Evolutionary conservation across 805 yeast genomes (phyloP).

Genomic region (Peterozyma toletana): DNA sequence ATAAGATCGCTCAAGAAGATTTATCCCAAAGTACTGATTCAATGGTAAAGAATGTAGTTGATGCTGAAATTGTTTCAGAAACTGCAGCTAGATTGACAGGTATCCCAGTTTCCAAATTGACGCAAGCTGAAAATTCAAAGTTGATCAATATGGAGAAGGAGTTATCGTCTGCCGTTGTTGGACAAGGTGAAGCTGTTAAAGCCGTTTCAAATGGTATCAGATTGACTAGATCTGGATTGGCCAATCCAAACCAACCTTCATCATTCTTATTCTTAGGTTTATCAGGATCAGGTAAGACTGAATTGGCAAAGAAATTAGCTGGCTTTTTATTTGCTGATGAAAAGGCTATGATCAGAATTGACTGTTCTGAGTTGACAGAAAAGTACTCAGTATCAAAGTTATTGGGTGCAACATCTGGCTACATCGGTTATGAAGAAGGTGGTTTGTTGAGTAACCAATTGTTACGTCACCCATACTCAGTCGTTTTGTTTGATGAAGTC

Average conservation of each 20-base stretch:
- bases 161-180: slow-evolving; percentile 78
- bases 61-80: slow-evolving; percentile 85
- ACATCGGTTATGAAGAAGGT: slow-evolving; percentile 96
- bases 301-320: slow-evolving; percentile 93
- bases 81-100: slow-evolving; percentile 96
- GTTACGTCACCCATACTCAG: slow-evolving; percentile 89
- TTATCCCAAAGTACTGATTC: slow-evolving; percentile 37
- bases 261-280: slow-evolving; percentile 91
- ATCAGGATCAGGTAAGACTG: slow-evolving; percentile 98
- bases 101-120: slow-evolving; percentile 89
- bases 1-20: slow-evolving; percentile 71
- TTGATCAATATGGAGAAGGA: slow-evolving; percentile 92
- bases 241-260: slow-evolving; percentile 95
- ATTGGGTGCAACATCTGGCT: slow-evolving; percentile 96
- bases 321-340: slow-evolving; percentile 95
- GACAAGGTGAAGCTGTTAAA: slow-evolving; percentile 92
- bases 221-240: slow-evolving; percentile 86
- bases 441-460: slow-evolving; percentile 92
- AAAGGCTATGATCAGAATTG: slow-evolving; percentile 94
- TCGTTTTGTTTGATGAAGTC: slow-evolving; percentile 93
- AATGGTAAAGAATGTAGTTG: slow-evolving; percentile 84
- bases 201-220: slow-evolving; percentile 95
- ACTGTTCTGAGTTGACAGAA: slow-evolving; percentile 93
- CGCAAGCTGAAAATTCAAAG: slow-evolving; percentile 92
- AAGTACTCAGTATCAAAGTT: slow-evolving; percentile 93